Evolutionary conservation across 768 basidiomycete species (phyloP), one percentile per base, ranked within the genome.

Genomic region (Mycena chlorophos): DNA sequence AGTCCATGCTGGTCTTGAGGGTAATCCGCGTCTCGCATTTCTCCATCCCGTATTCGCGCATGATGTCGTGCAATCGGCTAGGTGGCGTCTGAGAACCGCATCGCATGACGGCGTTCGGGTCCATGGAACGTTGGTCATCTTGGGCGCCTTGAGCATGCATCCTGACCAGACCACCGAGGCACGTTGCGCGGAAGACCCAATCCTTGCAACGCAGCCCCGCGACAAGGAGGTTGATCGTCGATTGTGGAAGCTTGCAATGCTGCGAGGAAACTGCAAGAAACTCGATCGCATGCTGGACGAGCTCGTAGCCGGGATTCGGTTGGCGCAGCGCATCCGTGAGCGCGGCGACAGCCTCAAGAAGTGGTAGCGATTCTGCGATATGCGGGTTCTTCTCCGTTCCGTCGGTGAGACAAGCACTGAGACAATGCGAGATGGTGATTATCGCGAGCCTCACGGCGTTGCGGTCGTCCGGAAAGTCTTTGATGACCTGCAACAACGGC

Each of bases 141-240:
- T 84, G 78, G 1, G 74, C 66, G 10, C 75, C 72, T 4, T 66
- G 58, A 16, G 60, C 65, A 63, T 84, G 77, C 12, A 87, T 69
- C 26, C 81, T 76, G 30, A 86, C 69, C 17, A 88, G 68, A 4
- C 75, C 83, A 3, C 78, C 78, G 4, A 87, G 73, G 14, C 79
- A 84, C 1, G 68, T 68, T 63, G 75, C 79, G 4, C 84, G 80
- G 2, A 69, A 74, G 29, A 75, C 72, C 69, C 85, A 77, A 64
- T 86, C 83, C 29, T 71, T 70, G 67, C 80, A 80, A 39, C 84
- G 78, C 28, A 86, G 66, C 23, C 78, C 78, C 0, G 84, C 80
- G 19, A 85, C 78, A 16, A 88, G 71, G 50, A 84, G 77, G n/a
- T 73, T 71, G 14, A 78, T 67, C 49, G 79, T 69, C 1, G 74